Evolutionary conservation across 768 basidiomycete genomes (phyloP), one percentile per base, ranked within the genome.

Genomic region (Megacollybia marginata): DNA sequence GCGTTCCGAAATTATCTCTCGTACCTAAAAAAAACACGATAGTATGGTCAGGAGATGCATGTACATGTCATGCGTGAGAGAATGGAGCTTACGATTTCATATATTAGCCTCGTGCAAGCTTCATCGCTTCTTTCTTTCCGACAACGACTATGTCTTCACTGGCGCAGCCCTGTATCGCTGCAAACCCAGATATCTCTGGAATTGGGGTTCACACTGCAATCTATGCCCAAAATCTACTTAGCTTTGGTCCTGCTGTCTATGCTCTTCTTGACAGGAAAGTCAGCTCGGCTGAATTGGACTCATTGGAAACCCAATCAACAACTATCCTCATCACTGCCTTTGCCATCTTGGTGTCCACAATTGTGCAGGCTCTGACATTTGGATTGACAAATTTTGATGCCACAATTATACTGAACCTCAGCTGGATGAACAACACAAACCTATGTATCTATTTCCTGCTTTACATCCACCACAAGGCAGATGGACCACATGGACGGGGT

Each of bases 141-240:
- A n/a, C n/a, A n/a, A n/a, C n/a, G n/a, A n/a, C n/a, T n/a, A n/a
- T n/a, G n/a, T n/a, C n/a, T n/a, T n/a, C n/a, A n/a, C n/a, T n/a
- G n/a, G n/a, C n/a, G n/a, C n/a, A n/a, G n/a, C n/a, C n/a, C n/a
- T n/a, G n/a, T n/a, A n/a, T n/a, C n/a, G n/a, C n/a, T n/a, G n/a
- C n/a, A n/a, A n/a, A n/a, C n/a, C n/a, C n/a, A n/a, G n/a, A n/a
- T n/a, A n/a, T n/a, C n/a, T n/a, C 58, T 32, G 58, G 58, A 2
- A 53, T 59, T 23, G 57, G 58, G 23, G 57, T 61, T 1, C 56
- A 57, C 9, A 42, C 54, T 20, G 54, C 60, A 7, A 54, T 55
- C 34, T 61, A 61, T 32, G 48, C 50, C 38, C 60, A 57, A 44
- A 47, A 53, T 16, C 38, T 53, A 16, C 48, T 57, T 31, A 49